Percentiles rank a stretch among this genome's conserved stretches.
Evolutionary conservation across 495 filamentous ascomycete species (phyloP).

Genomic region (Annulohypoxylon maeteangense): DNA sequence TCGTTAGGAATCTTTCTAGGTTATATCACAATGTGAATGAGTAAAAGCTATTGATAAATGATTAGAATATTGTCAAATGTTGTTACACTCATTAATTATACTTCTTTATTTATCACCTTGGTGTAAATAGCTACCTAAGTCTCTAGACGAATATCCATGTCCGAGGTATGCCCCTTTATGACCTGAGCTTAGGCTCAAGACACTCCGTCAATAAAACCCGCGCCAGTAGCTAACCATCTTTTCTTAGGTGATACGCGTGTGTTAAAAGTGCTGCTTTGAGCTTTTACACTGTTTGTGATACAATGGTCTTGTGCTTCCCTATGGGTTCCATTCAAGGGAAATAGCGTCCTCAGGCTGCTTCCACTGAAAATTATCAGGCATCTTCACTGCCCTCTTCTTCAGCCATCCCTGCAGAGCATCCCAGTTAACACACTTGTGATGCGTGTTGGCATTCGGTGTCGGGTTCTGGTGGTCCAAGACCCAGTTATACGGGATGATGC

Average conservation of each 20-base stretch:
- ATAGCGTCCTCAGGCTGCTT: constrained; percentile 17
- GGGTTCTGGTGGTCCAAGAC: constrained; percentile 44
- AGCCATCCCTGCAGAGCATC: constrained; percentile 46
- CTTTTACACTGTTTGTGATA: no score
- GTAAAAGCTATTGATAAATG: background rate
- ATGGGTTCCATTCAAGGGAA: constrained; percentile 20
- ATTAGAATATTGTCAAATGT: no score
- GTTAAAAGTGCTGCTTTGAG: no score
- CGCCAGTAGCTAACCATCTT: no score
- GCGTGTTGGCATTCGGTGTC: constrained; percentile 39
- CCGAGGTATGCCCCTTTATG: no score
- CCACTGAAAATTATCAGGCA: constrained; percentile 29
- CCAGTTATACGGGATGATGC: constrained; percentile 43
- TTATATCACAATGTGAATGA: background rate
- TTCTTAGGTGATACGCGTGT: no score
- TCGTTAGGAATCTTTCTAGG: background rate
- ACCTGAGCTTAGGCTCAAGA: no score
- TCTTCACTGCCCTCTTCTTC: constrained; percentile 36
- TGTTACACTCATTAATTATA: no score
- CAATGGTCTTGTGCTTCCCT: background rate
- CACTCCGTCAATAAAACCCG: no score
- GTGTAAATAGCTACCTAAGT: no score
- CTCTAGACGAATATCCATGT: no score
- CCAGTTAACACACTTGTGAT: constrained; percentile 51
- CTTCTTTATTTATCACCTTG: no score